Conservation (phyloP, 2,329 filamentous ascomycete species). For the Colletotrichum nymphaeae region DNA sequence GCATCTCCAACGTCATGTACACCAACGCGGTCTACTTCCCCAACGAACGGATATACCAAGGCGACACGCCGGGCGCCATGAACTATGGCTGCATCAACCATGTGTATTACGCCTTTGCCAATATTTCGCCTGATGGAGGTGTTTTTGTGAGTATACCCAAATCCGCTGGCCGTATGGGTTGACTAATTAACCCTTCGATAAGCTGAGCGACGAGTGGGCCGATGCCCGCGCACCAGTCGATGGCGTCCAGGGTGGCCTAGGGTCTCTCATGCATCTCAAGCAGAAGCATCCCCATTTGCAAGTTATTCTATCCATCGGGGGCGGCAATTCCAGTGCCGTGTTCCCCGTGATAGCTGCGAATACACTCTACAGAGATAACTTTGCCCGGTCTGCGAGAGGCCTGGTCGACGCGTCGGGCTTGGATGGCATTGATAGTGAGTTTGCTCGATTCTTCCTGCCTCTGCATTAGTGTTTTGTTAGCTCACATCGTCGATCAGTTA, state of each 20-base stretch:
- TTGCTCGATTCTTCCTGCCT: neutral
- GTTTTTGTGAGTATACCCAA: constrained; percentile 73
- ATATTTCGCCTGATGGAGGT: constrained; percentile 76
- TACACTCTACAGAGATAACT: constrained; percentile 71
- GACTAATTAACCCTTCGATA: constrained; percentile 18
- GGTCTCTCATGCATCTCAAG: constrained; percentile 80
- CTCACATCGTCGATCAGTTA: constrained; percentile 63
- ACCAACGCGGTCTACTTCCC: constrained; percentile 87
- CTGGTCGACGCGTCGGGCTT: constrained; percentile 76
- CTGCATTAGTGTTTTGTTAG: constrained; percentile 4
- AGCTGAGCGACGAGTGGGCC: constrained; percentile 85
- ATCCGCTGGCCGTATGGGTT: constrained; percentile 10
- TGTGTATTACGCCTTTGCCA: constrained; percentile 86
- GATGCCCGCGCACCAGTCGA: constrained; percentile 80
- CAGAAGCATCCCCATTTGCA: constrained; percentile 76
- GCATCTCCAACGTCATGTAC: constrained; percentile 63
- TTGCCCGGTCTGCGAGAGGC: constrained; percentile 74
- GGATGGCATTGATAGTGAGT: constrained; percentile 74
- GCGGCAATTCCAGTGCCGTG: constrained; percentile 71
- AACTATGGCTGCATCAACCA: constrained; percentile 83
- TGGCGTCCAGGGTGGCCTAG: constrained; percentile 76
- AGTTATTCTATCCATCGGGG: constrained; percentile 83
- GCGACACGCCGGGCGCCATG: constrained; percentile 78
- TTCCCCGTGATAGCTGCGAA: constrained; percentile 76
- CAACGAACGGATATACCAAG: constrained; percentile 80